Conservation (phyloP, 257 asterid genomes). For the Solanum sejunctum region DNA sequence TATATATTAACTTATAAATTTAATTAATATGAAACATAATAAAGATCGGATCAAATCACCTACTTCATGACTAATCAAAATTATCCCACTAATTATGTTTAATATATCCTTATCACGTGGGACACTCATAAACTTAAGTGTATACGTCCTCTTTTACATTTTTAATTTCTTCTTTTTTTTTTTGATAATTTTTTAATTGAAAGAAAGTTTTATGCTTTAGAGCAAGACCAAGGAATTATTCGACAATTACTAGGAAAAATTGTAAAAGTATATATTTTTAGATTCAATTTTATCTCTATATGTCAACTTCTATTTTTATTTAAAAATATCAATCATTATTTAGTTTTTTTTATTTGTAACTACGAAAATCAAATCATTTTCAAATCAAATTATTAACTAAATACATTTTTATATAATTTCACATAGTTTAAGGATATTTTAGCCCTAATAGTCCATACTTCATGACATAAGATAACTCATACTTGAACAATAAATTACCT, state of each 20-base stretch:
- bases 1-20: too few relatives aligned
- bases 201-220: not conserved
- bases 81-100: not conserved
- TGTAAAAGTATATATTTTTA: too few relatives aligned
- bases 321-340: too few relatives aligned
- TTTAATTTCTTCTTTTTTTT: not conserved
- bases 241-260: not conserved
- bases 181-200: not conserved
- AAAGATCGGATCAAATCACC: not conserved
- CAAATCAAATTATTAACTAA: too few relatives aligned
- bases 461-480: too few relatives aligned
- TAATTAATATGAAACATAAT: not conserved
- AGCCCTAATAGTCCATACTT: too few relatives aligned
- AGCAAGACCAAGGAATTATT: not conserved
- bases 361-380: too few relatives aligned
- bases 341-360: not conserved
- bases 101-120: not conserved
- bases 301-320: too few relatives aligned
- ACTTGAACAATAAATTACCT: too few relatives aligned
- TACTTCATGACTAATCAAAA: not conserved
- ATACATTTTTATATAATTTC: too few relatives aligned
- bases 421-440: too few relatives aligned
- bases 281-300: too few relatives aligned
- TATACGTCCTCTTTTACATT: not conserved
- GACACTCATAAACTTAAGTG: not conserved